Conservation (phyloP, 345 rosid genomes). For the Lepidium sativum region DNA sequence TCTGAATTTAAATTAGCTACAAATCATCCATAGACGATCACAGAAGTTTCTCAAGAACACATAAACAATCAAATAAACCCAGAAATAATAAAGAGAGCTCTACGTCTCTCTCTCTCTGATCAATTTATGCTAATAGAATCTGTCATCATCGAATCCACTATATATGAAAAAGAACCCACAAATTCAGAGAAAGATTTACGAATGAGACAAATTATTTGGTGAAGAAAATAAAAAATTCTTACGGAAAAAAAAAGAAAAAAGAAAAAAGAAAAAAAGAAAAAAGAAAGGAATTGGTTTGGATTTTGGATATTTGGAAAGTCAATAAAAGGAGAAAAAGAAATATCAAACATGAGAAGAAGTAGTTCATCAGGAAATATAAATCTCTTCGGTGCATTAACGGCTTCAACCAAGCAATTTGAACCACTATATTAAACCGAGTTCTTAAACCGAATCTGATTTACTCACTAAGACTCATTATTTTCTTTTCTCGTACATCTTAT, state of each 20-base stretch:
- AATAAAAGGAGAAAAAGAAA: neutral
- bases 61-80: neutral
- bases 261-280: too few species aligned
- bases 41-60: neutral
- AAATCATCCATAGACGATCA: conserved; percentile 6
- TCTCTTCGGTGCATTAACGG: conserved; percentile 1
- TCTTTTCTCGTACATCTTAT: too few species aligned
- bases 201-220: conserved; percentile 14
- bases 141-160: conserved; percentile 20
- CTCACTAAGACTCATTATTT: too few species aligned
- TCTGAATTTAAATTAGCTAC: conserved; percentile 11
- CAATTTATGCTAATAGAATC: conserved; percentile 12
- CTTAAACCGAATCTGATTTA: too few species aligned
- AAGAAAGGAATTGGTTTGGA: neutral
- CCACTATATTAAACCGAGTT: too few species aligned
- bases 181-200: neutral
- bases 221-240: neutral
- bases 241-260: too few species aligned
- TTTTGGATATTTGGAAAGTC: conserved; percentile 20
- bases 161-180: conserved; percentile 3
- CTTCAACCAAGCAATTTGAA: neutral
- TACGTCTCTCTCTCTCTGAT: conserved; percentile 1
- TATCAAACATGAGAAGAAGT: neutral
- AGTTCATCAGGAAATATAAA: neutral
- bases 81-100: neutral